Percentiles rank a stretch among this genome's conserved stretches.
phyloP scores from a whole-genome alignment of 192 early-diverging fungal species.

The Coemansia sp. region DNA sequence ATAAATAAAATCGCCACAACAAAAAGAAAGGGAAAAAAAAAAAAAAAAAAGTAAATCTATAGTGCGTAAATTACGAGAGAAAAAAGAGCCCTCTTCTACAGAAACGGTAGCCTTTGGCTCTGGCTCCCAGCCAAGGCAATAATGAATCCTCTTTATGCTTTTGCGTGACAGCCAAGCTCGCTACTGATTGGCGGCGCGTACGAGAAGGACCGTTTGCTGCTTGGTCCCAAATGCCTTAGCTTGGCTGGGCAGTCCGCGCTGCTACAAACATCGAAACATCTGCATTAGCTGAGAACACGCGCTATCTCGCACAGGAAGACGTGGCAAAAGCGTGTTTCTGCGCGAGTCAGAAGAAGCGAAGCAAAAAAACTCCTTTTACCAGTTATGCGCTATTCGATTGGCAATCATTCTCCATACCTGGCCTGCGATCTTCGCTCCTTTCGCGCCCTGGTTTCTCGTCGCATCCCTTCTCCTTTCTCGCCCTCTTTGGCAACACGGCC shows the following conservation, averaged over 20 bases:
- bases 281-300: too few relatives aligned
- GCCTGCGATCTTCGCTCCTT: background rate
- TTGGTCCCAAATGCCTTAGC: background rate
- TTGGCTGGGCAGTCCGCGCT: background rate
- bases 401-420: background rate
- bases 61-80: background rate
- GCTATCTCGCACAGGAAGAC: too few relatives aligned
- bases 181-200: background rate
- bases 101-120: background rate
- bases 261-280: too few relatives aligned
- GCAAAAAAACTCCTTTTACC: too few relatives aligned
- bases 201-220: background rate
- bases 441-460: background rate
- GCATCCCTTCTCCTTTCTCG: slow-evolving; percentile 1
- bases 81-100: background rate
- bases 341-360: too few relatives aligned
- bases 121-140: too few relatives aligned
- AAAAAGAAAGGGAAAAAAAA: background rate
- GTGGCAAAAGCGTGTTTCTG: too few relatives aligned
- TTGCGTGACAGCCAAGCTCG: background rate
- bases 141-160: background rate
- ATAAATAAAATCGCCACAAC: background rate
- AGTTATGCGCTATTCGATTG: too few relatives aligned
- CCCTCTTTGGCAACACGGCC: background rate
- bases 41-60: background rate